Conservation (phyloP, 2,329 filamentous ascomycete genomes). For the Paracoccidioides lutzii region DNA sequence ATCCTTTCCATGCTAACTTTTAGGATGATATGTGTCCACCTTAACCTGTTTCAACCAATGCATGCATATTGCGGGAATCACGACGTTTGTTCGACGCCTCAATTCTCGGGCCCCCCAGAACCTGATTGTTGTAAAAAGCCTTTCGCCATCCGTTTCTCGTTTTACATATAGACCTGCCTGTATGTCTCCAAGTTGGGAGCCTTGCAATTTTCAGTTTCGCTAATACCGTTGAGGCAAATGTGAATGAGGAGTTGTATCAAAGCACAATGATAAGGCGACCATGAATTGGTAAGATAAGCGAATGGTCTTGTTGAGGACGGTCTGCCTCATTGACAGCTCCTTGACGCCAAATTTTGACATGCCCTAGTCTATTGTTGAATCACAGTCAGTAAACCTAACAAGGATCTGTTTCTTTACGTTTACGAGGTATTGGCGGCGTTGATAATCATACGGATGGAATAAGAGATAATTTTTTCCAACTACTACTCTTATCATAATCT, state of each 20-base stretch:
- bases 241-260: background rate
- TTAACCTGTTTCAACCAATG: background rate
- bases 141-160: background rate
- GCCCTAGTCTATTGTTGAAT: background rate
- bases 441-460: background rate
- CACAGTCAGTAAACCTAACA: background rate
- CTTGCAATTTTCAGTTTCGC: conserved; percentile 1
- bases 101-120: background rate
- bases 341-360: background rate
- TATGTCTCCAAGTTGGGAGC: background rate
- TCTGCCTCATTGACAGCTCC: background rate
- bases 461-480: background rate
- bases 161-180: background rate
- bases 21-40: background rate
- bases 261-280: conserved; percentile 1
- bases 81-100: background rate
- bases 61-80: background rate
- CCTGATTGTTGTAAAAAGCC: background rate
- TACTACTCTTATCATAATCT: background rate
- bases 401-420: background rate
- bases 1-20: background rate
- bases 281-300: background rate
- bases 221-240: background rate
- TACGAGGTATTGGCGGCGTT: conserved; percentile 1
- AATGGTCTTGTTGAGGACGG: background rate